Evolutionary conservation across 2,329 filamentous ascomycete species (phyloP), one percentile per base, ranked within the genome.

Genomic region (Chlorencoelia australis): DNA sequence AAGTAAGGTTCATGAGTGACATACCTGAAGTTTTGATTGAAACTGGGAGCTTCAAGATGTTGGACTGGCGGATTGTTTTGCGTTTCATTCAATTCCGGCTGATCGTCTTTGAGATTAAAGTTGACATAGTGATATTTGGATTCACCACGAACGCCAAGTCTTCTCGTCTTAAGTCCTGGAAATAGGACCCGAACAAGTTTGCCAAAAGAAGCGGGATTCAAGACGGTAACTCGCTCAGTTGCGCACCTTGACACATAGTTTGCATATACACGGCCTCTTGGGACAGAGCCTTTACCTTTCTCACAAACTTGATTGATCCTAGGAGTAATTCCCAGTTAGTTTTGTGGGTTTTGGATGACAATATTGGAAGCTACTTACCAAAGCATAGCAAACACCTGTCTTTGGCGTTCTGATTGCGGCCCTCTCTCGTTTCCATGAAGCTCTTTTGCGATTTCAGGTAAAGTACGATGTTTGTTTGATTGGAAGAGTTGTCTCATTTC

Each of bases 101-200:
- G 53, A 40, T 79, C 75, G 33, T 79, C 75, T 27, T 65, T 61
- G 33, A 80, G 59, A 9, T 65, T 65, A 50, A 81, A 81, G 53
- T 79, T 78, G 30, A 80, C 75, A 53, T 98, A 98, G 60, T 98
- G 91, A 59, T 98, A 98, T 58, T 98, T 98, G 10, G 91, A 98
- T 63, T 96, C 89, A 46, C 91, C 91, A 35, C 91, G 78, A 30
- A 96, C 88, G 44, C 91, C 91, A 9, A 98, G 69, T 46, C 91
- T 75, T 41, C 91, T 74, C 20, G 91, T 98, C 61, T 94, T 89
- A 15, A 98, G 79, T 27, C 88, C 89, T 0, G 91, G 89, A 51
- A 96, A 98, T 34, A 98, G 82, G 25, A 98, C 89, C 20, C 91
- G 79, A 21, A 98, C 91, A 28, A 98, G 74, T 61, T 98, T 98